A percentile compares a stretch with the other conserved stretches of the same genome.
Conservation (phyloP, 106 monocot species). For the Triglochin maritima region DNA sequence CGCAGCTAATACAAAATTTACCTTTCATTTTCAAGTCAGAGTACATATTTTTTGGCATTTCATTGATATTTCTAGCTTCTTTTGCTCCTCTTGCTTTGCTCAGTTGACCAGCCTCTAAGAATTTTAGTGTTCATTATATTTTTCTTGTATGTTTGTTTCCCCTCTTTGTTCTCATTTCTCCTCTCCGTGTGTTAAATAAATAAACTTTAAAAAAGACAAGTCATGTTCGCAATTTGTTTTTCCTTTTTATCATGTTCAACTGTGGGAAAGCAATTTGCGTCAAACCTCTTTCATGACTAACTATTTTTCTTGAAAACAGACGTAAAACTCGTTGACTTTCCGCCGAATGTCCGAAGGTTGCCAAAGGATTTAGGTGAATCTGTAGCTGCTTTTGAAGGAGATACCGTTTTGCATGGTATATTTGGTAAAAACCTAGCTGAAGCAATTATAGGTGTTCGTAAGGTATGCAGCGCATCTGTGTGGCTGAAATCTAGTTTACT, state of each 20-base stretch:
- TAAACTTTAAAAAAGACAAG: too few relatives aligned
- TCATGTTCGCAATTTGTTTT: too few relatives aligned
- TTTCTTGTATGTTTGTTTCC: background rate
- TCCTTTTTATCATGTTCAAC: too few relatives aligned
- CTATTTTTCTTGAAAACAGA: slow-evolving; percentile 32
- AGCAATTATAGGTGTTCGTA: slow-evolving; percentile 53
- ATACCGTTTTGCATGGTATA: slow-evolving; percentile 50
- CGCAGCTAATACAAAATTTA: background rate
- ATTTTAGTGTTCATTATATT: background rate
- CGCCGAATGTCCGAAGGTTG: slow-evolving; percentile 40
- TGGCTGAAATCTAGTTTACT: too few relatives aligned
- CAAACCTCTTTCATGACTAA: background rate
- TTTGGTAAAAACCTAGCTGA: slow-evolving; percentile 68
- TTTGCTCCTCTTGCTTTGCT: too few relatives aligned
- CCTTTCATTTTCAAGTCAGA: background rate
- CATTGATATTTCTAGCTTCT: background rate
- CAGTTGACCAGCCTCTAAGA: too few relatives aligned
- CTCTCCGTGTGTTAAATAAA: too few relatives aligned
- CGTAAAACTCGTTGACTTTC: slow-evolving; percentile 37
- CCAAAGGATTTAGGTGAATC: slow-evolving; percentile 71
- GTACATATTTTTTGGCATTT: background rate
- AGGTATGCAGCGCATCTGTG: slow-evolving; percentile 26
- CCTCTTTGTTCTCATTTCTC: background rate
- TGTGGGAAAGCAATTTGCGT: too few relatives aligned
- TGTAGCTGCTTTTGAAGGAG: slow-evolving; percentile 50